A percentile compares a stretch with the other conserved stretches of the same genome.
These are phyloP conservation scores for Leucocoprinus sp. DNA, from an alignment of 768 basidiomycete species.

Conservation along the genomic window DNA sequence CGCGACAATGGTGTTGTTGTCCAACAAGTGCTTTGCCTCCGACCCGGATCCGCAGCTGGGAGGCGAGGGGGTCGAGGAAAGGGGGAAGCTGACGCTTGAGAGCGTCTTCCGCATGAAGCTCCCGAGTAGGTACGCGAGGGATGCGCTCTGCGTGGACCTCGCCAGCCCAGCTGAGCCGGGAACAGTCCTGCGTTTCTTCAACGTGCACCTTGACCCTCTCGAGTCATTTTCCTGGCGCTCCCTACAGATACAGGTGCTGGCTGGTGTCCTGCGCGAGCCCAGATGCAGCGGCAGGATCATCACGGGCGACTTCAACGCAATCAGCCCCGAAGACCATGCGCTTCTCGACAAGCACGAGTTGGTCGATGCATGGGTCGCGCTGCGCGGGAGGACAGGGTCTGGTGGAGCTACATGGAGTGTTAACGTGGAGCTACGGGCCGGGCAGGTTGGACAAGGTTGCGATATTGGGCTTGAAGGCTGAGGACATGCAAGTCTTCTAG, in stretches of 20 bases:
- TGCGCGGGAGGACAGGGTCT: conserved; percentile 21
- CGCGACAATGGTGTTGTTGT: conserved; percentile 31
- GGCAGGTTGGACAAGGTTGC: conserved; percentile 34
- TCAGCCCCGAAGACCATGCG: conserved; percentile 25
- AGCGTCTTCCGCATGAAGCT: too few species aligned
- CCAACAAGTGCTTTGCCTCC: conserved; percentile 24
- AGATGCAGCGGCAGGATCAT: conserved; percentile 34
- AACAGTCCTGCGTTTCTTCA: conserved; percentile 7
- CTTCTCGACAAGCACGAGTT: conserved; percentile 29
- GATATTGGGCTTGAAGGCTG: conserved; percentile 28
- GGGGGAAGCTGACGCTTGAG: conserved; percentile 22
- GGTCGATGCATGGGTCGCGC: conserved; percentile 33
- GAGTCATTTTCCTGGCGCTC: conserved; percentile 19
- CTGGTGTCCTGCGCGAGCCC: conserved; percentile 29
- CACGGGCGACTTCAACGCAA: conserved; percentile 41
- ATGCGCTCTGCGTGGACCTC: conserved; percentile 31
- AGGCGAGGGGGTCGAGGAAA: conserved; percentile 18
- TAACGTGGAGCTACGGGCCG: conserved; percentile 18
- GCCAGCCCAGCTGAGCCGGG: conserved; percentile 17
- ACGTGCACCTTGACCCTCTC: neutral
- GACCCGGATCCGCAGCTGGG: conserved; percentile 14
- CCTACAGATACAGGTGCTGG: conserved; percentile 26
- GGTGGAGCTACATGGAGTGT: conserved; percentile 33
- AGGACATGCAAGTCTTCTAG: too few species aligned
- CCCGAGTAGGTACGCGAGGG: conserved; percentile 28